Conservation (phyloP, 805 yeast genomes). For the Millerozyma miso region DNA sequence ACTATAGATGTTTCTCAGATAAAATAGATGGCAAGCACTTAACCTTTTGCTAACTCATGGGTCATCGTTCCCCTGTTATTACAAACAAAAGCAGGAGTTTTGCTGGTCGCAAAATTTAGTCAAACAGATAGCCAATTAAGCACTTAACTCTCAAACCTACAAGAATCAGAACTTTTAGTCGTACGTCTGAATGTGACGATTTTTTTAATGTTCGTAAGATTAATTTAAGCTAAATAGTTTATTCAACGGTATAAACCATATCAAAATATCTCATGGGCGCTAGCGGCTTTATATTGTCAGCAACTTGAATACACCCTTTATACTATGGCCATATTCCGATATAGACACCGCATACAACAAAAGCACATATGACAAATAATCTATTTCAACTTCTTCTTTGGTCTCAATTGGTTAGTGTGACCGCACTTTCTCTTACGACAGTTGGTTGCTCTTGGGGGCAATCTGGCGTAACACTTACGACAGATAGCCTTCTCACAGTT, state of each 20-base stretch:
- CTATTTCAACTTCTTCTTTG: conserved; percentile 98
- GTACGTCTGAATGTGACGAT: no score
- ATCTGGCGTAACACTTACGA: conserved; percentile 99
- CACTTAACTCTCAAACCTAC: no score
- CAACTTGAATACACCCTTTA: background rate
- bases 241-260: background rate
- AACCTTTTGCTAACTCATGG: no score
- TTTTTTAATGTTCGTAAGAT: background rate
- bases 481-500: conserved; percentile 99
- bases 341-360: background rate
- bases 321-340: background rate
- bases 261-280: background rate
- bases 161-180: background rate
- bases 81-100: no score
- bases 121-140: no score
- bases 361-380: background rate
- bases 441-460: conserved; percentile 99
- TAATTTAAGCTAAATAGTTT: background rate
- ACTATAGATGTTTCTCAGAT: no score
- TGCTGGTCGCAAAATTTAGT: no score
- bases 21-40: no score
- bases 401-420: conserved; percentile 99
- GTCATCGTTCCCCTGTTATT: no score
- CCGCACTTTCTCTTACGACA: conserved; percentile 99
- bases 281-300: background rate